Evolutionary conservation across 2,329 filamentous ascomycete genomes (phyloP).

Genomic region (Endothia cerciana): DNA sequence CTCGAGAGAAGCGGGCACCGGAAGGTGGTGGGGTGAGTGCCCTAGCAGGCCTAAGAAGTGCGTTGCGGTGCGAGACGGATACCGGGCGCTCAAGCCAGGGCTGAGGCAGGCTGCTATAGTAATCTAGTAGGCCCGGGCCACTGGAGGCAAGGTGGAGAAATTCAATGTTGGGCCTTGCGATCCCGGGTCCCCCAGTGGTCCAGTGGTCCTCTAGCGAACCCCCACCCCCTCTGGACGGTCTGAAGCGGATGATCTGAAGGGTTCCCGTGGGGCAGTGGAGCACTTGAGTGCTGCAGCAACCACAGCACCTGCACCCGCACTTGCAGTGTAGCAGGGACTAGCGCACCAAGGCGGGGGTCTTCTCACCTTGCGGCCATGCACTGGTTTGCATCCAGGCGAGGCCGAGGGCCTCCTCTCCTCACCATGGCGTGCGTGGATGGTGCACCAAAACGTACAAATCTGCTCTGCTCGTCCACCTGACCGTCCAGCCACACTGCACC

Average conservation of each 20-base stretch:
- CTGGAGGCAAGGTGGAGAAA: background rate
- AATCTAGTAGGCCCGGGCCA: too few relatives aligned
- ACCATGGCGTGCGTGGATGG: background rate
- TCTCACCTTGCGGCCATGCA: background rate
- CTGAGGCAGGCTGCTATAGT: too few relatives aligned
- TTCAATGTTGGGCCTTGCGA: background rate
- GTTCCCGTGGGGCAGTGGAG: too few relatives aligned
- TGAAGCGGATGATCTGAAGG: too few relatives aligned
- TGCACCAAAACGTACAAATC: background rate
- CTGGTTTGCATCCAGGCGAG: background rate
- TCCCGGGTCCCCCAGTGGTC: too few relatives aligned
- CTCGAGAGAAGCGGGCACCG: conserved; percentile 1
- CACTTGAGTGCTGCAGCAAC: too few relatives aligned
- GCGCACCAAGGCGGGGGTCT: too few relatives aligned
- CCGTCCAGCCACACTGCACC: background rate
- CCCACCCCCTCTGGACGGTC: too few relatives aligned
- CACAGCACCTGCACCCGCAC: background rate
- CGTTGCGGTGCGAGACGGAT: conserved; percentile 12
- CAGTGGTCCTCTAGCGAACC: too few relatives aligned
- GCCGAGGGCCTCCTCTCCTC: background rate
- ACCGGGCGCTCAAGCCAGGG: background rate
- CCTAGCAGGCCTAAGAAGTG: background rate
- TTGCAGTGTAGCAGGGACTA: background rate
- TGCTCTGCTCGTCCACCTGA: background rate
- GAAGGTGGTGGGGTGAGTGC: conserved; percentile 11